Percentiles rank a stretch among this genome's conserved stretches.
These are phyloP conservation scores for Cyclostephanos tholiformis DNA, from an alignment of 108 stramenopile species.

Conservation along the genomic window DNA sequence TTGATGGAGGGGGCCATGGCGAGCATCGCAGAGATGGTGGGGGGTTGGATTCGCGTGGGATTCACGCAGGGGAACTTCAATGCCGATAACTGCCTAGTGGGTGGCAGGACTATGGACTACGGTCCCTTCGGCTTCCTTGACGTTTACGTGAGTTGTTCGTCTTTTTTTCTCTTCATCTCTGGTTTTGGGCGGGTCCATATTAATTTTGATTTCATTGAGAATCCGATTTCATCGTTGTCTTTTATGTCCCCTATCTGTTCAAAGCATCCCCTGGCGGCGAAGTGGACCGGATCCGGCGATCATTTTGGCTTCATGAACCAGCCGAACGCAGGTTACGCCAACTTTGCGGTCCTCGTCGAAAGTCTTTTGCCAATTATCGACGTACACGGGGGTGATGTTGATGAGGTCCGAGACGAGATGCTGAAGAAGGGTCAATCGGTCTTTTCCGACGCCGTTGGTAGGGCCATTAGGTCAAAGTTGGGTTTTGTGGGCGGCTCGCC, in stretches of 20 bases:
- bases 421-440: conserved; percentile 53
- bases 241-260: conserved; percentile 32
- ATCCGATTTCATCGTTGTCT: background rate
- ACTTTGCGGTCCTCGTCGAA: conserved; percentile 77
- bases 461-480: conserved; percentile 62
- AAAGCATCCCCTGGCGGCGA: conserved; percentile 78
- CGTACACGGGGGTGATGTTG: conserved; percentile 47
- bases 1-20: conserved; percentile 60
- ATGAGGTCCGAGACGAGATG: conserved; percentile 43
- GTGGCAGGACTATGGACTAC: conserved; percentile 81
- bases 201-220: background rate
- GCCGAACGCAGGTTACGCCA: conserved; percentile 80
- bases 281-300: conserved; percentile 82
- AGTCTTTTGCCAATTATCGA: conserved; percentile 76
- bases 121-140: conserved; percentile 97
- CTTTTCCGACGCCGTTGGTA: conserved; percentile 58
- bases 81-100: conserved; percentile 89
- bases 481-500: conserved; percentile 55
- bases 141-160: conserved; percentile 44
- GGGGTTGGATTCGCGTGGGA: conserved; percentile 89
- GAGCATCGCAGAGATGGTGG: conserved; percentile 73
- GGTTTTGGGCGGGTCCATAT: background rate
- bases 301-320: conserved; percentile 94
- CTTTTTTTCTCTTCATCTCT: background rate
- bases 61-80: conserved; percentile 97